Evolutionary conservation across 495 filamentous ascomycete species (phyloP), one percentile per base, ranked within the genome.

Genomic region (Tuber microsphaerosporum): DNA sequence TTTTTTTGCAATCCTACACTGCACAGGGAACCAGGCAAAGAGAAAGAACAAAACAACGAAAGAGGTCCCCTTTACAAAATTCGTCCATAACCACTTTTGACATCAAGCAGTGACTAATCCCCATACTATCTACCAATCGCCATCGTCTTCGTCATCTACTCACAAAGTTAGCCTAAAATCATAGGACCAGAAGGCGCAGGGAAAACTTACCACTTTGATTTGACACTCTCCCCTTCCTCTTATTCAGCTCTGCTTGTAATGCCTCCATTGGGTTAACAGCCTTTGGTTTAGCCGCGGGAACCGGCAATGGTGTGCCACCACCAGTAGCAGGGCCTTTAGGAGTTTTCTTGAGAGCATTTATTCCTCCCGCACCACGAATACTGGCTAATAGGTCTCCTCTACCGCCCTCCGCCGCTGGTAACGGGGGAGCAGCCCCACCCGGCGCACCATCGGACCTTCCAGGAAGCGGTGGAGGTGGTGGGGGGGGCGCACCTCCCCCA

Each of bases 281-380:
- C 37, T 71, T 70, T 8, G 77, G 73, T 31, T 74, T 19, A 14
- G 46, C 43, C n/a, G 39, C 43, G 19, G 51, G 76, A 41, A 61
- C 45, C 19, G 46, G 51, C 41, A 71, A 46, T 2, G 65, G 65
- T 41, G 74, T 74, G 8, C 72, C 45, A 39, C 72, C 45, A 39
- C 80, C 73, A n/a, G 80, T 2, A 41, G 81, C 77, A 43, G 75
- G 76, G 43, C 79, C 73, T 26, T 48, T 48, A 69, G 76, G 73
- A 65, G 78, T 71, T 84, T 94, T 97, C 84, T 92, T 93, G 75
- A 99, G 85, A 31, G 89, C 86, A 3, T 87, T 89, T 70, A 90
- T 87, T 45, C 92, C 92, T 78, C 93, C 92, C 39, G 91, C 90
- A 12, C 88, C 89, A 74, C 92, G 88, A 81, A 99, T 99, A 76